Evolutionary conservation across 2,329 filamentous ascomycete genomes (phyloP).

Genomic region (Cercospora sojina): DNA sequence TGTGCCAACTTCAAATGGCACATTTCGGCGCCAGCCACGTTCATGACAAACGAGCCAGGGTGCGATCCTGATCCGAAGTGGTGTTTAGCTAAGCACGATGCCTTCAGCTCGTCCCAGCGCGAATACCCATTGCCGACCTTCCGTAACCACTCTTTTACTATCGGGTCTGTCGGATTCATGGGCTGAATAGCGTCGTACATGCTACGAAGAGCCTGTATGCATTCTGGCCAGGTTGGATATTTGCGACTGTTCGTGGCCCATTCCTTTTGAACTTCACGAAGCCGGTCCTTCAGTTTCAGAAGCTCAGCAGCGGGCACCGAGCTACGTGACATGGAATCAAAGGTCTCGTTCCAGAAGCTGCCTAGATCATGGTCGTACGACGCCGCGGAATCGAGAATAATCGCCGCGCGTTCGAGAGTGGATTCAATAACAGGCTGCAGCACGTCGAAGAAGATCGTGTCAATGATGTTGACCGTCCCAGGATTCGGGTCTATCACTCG

Average conservation of each 20-base stretch:
- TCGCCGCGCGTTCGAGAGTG: constrained; percentile 20
- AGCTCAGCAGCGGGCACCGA: constrained; percentile 12
- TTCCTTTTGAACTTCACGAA: constrained; percentile 7
- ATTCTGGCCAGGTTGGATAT: neutral
- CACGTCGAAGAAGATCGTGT: constrained; percentile 50
- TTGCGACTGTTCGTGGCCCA: constrained; percentile 1
- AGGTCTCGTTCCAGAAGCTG: constrained; percentile 14
- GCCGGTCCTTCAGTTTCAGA: constrained; percentile 1
- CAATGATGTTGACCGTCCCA: constrained; percentile 54
- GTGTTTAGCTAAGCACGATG: constrained; percentile 43
- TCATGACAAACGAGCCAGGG: constrained; percentile 38
- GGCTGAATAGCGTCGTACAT: constrained; percentile 26
- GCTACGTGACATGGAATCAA: neutral
- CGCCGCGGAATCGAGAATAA: constrained; percentile 4
- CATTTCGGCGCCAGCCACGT: constrained; percentile 44
- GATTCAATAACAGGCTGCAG: constrained; percentile 29
- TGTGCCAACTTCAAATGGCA: constrained; percentile 39
- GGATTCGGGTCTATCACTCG: neutral
- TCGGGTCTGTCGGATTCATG: constrained; percentile 11
- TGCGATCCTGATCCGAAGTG: constrained; percentile 24
- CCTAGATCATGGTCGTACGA: constrained; percentile 9
- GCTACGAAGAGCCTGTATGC: neutral
- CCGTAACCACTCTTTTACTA: constrained; percentile 26
- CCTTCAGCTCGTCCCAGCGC: constrained; percentile 49
- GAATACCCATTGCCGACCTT: constrained; percentile 24